A percentile compares a stretch with the other conserved stretches of the same genome.
Evolutionary conservation across 23 red algal species (phyloP).

Genomic region (Gracilaria gracilis): DNA sequence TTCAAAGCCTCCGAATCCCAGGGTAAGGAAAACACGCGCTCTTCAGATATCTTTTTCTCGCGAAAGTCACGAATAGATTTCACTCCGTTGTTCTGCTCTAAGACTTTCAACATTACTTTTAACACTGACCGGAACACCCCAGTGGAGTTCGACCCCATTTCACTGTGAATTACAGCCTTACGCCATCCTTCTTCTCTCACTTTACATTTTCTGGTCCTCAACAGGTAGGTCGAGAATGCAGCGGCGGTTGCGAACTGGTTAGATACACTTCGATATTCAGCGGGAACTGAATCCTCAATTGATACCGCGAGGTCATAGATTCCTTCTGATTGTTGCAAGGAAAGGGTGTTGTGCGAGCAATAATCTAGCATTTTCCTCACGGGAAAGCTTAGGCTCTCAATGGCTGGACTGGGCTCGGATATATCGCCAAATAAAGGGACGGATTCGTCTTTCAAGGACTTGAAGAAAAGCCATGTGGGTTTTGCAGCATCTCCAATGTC

Average conservation of each 20-base stretch:
- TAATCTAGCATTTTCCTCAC: not conserved
- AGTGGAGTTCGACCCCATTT: not conserved
- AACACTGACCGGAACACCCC: conserved; percentile 3
- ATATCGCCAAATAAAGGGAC: too few relatives aligned
- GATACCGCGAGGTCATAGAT: not conserved
- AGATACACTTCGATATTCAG: not conserved
- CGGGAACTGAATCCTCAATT: not conserved
- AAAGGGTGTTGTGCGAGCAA: not conserved
- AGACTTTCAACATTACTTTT: not conserved
- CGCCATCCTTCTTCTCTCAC: not conserved
- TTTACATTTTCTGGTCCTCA: not conserved
- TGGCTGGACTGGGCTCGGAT: too few relatives aligned
- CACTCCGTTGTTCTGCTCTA: not conserved
- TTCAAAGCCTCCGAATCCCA: not conserved
- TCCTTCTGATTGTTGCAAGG: not conserved
- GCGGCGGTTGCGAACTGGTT: not conserved
- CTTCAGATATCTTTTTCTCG: not conserved
- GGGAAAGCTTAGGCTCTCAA: not conserved
- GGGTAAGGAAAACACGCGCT: not conserved
- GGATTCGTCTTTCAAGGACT: too few relatives aligned
- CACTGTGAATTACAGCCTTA: not conserved
- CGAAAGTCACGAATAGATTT: not conserved
- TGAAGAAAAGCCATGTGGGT: too few relatives aligned
- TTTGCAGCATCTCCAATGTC: too few relatives aligned
- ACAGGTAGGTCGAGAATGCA: not conserved